Evolutionary conservation across 1,284 basidiomycete genomes (phyloP).

Genomic region (Pseudozyma hubeiensis): DNA sequence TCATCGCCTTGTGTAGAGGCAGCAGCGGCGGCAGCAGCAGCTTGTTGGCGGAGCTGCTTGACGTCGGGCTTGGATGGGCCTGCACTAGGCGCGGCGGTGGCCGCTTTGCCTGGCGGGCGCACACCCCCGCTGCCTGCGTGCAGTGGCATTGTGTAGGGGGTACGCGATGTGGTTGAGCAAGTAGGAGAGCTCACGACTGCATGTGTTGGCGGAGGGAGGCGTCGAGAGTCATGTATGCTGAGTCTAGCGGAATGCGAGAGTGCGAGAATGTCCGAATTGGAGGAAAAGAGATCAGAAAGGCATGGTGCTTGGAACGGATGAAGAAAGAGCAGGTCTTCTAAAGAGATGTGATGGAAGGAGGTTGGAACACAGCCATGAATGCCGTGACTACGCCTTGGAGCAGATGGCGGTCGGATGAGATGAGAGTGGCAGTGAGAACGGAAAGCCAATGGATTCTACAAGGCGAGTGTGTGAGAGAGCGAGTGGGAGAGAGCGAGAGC

Average conservation of each 20-base stretch:
- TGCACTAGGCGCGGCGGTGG: slow-evolving; percentile 1
- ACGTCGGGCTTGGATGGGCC: slow-evolving; percentile 30
- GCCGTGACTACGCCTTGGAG: too few species aligned
- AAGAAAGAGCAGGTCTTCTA: too few species aligned
- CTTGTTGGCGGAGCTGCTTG: slow-evolving; percentile 11
- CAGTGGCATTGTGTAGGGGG: slow-evolving; percentile 28
- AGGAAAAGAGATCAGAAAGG: not conserved
- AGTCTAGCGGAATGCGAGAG: too few species aligned
- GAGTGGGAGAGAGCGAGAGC: too few species aligned
- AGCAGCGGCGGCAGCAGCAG: slow-evolving; percentile 4
- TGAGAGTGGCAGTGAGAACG: not conserved
- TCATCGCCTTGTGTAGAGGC: slow-evolving; percentile 1
- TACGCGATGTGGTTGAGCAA: too few species aligned
- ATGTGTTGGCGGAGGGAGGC: slow-evolving; percentile 8
- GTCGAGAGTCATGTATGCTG: too few species aligned
- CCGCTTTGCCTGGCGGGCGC: slow-evolving; percentile 17
- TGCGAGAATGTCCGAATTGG: not conserved
- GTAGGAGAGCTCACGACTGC: not conserved
- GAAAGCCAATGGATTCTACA: not conserved
- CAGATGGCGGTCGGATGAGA: not conserved
- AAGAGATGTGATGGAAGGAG: too few species aligned
- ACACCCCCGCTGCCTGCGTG: slow-evolving; percentile 15
- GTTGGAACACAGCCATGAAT: not conserved
- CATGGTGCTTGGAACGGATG: too few species aligned
- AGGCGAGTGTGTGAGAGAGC: too few species aligned